Base-by-base conservation (phyloP, 495 filamentous ascomycete species). In the Penicillium waksmanii region DNA sequence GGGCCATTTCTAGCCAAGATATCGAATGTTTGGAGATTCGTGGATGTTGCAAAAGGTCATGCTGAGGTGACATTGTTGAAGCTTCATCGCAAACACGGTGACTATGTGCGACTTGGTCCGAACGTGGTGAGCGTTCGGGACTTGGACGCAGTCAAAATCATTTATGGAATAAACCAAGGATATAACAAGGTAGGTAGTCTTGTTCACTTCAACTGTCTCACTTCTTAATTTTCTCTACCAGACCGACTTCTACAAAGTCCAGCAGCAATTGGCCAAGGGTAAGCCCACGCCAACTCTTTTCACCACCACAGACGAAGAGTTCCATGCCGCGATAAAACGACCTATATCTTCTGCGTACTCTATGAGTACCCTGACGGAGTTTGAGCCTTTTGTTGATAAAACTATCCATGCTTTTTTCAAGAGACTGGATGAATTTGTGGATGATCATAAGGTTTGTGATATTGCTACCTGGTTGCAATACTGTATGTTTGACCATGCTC, bases 41-140 rank as follows among this genome's bases (percentile, higher is more conserved):
- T 64, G 3, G 55, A 64, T 33, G 65, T 67, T 6, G 54, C 57
- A 3, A 55, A 61, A 23, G 65, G 68, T 33, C 53, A 65, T 35
- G 65, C 73, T 13, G 69, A 79, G 34, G 43, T 53, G 12, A 69
- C 66, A 54, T 64, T 66, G 17, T 52, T 71, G 40, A 62, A 57
- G 1, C 63, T 87, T 1, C 85, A 88, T 54, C 21, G 65, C 8
- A 68, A 73, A 27, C 82, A 87, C 60, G 87, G 86, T 0, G 70
- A 78, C 1, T 70, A 81, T 6, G 85, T 89, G 15, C 78, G 86
- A 8, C 66, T 87, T 5, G 85, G 85, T 0, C 85, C 86, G 6
- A 79, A 84, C 18, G 76, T 80, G 31, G 73, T 88, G 15, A 85
- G 80, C 46, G 75, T 87, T 15, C 61, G 73, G 36, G 76, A 80